Evolutionary conservation across 2,329 filamentous ascomycete species (phyloP), one percentile per base, ranked within the genome.

Genomic region (Fusarium coicis): DNA sequence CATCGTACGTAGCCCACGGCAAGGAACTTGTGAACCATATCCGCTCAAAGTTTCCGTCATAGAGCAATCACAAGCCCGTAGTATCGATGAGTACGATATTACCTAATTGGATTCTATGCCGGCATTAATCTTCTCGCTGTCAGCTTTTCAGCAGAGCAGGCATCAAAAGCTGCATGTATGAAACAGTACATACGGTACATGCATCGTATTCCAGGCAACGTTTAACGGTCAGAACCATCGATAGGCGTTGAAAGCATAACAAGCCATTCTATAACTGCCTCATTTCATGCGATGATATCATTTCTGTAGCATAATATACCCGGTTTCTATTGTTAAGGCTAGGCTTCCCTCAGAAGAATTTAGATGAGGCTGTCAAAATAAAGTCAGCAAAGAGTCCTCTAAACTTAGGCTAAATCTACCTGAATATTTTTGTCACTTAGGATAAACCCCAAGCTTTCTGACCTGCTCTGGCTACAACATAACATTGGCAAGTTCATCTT

Each of bases 121-220:
- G 10, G 19, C 19, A 9, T 23, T 1, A 1, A 30, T 19, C 0
- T 6, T 14, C 23, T 28, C 2, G 10, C 5, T 18, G n/a, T 36
- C 44, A 61, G 53, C 39, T 47, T 53, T 18, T 19, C 44, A 57
- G 32, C 32, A 34, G 23, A 23, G 15, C 37, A 36, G 32, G 50
- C 40, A 57, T 57, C 50, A 44, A 21, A 56, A 32, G 28, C 50
- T 36, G 15, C 37, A n/a, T 62, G 4, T 15, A 34, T 44, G n/a
- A 34, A 37, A 42, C 28, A 60, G 36, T n/a, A 9, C 19, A 11
- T 15, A n/a, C 26, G 11, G 19, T n/a, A n/a, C 50, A 40, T 54
- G 34, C 36, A n/a, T 61, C 37, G 58, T 61, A 43, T 61, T 61
- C 58, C 58, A 56, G 37, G 49, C 58, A 61, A 56, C 58, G 30